Base-by-base conservation (phyloP, 2,329 filamentous ascomycete species). In the Talaromyces atroroseus region DNA sequence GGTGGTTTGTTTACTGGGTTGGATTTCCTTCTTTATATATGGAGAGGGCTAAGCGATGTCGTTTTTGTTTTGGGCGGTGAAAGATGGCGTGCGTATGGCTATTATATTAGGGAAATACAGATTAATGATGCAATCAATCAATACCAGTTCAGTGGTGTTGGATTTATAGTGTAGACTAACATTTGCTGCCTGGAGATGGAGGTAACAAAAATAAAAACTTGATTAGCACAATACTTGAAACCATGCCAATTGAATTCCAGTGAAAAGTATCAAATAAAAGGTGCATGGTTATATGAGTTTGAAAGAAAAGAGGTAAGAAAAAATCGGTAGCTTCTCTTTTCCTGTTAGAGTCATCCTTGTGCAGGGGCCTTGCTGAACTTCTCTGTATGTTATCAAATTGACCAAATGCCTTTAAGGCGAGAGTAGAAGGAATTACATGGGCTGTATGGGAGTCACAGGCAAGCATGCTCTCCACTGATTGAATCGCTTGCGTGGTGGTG, bases 311-410 rank as follows among this genome's bases (percentile, higher is more conserved):
- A 29, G 26, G 26, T 8, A 29, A 82, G 85, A 85, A 86, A 84
- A 82, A 83, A n/a, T n/a, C 77, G 79, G 79, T 80, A 82, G 83
- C 81, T 83, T 86, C 85, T 87, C 85, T 88, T 87, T 87, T 84
- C 83, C 85, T 83, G 80, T 87, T 85, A 85, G 86, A 91, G 88
- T 92, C 89, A 92, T 92, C 89, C 89, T 92, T 92, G 40, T 44
- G 82, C 82, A 84, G 82, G 82, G 86, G 85, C 85, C 85, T 88
- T 88, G 86, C 86, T 88, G 88, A 86, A 86, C 82, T 86, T 86
- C 83, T 86, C 82, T 86, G 81, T 84, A 83, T 83, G 79, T 79
- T 82, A 82, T 81, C 80, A 82, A 83, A 80, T 80, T 83, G 80
- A 83, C 80, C 79, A 82, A 80, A 81, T 81, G 76, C 72, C 74